Evolutionary conservation across 2,329 filamentous ascomycete species (phyloP).

Genomic region (Aspergillus ibericus): DNA sequence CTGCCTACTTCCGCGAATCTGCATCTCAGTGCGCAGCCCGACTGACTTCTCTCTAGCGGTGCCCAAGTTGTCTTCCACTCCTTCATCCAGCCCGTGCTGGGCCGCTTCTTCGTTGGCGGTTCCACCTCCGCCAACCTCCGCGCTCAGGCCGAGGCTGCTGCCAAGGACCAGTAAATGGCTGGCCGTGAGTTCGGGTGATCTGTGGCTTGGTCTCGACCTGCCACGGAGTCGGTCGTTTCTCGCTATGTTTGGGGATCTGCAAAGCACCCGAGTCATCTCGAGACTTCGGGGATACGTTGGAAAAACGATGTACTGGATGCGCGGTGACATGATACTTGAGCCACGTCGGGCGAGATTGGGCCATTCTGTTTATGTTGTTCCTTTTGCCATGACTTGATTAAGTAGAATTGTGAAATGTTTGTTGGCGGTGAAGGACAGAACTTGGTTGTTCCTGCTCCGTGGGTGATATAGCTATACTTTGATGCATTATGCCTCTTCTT

Average conservation of each 20-base stretch:
- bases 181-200: conserved; percentile 8
- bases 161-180: conserved; percentile 54
- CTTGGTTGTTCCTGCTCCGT: conserved; percentile 1
- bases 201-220: conserved; percentile 9
- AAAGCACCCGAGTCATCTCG: conserved; percentile 2
- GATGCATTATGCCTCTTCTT: conserved; percentile 23
- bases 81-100: conserved; percentile 85
- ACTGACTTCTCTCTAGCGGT: conserved; percentile 59
- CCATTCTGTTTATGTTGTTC: conserved; percentile 12
- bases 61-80: conserved; percentile 97
- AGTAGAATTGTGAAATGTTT: conserved; percentile 13
- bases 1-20: conserved; percentile 18
- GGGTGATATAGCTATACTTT: conserved; percentile 17
- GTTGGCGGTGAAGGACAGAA: conserved; percentile 1
- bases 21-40: conserved; percentile 4
- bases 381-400: conserved; percentile 16
- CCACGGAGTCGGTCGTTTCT: not conserved
- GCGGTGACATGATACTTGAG: conserved; percentile 2
- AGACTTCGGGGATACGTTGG: conserved; percentile 2
- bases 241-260: conserved; percentile 3
- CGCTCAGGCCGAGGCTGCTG: conserved; percentile 76
- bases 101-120: conserved; percentile 80
- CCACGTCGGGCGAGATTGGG: conserved; percentile 1
- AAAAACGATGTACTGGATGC: not conserved
- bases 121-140: conserved; percentile 85